phyloP scores from a whole-genome alignment of 148 eudicot genomes.

The Cornus controversa region DNA sequence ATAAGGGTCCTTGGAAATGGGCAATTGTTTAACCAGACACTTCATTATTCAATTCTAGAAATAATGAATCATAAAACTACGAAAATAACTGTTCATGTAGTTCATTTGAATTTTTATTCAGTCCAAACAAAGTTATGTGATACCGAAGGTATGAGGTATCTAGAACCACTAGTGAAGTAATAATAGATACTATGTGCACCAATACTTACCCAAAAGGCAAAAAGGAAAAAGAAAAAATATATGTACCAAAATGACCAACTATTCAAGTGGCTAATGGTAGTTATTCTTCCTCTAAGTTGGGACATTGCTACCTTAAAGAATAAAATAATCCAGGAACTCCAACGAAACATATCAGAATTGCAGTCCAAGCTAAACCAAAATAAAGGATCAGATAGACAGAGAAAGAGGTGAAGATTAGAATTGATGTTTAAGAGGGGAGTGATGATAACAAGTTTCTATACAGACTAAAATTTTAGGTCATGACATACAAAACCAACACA shows the following conservation, averaged over 20 bases:
- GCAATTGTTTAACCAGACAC: neutral
- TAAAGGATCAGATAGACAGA: neutral
- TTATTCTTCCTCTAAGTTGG: neutral
- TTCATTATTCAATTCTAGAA: neutral
- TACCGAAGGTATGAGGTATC: neutral
- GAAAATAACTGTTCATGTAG: neutral
- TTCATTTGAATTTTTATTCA: neutral
- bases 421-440: neutral
- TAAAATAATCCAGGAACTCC: neutral
- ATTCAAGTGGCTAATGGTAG: too few relatives aligned
- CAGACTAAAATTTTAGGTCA: neutral
- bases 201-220: neutral
- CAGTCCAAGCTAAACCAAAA: neutral
- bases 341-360: neutral
- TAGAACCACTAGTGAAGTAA: neutral
- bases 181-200: neutral
- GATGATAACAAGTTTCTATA: neutral
- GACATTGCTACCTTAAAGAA: neutral
- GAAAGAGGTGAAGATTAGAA: neutral
- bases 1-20: neutral
- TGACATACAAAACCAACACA: conserved; percentile 18
- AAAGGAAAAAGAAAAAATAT: too few relatives aligned
- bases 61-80: neutral
- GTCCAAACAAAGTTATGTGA: too few relatives aligned
- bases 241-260: too few relatives aligned